Evolutionary conservation across 371 early-diverging fungal species (phyloP).

Genomic region (Cokeromyces recurvatus): DNA sequence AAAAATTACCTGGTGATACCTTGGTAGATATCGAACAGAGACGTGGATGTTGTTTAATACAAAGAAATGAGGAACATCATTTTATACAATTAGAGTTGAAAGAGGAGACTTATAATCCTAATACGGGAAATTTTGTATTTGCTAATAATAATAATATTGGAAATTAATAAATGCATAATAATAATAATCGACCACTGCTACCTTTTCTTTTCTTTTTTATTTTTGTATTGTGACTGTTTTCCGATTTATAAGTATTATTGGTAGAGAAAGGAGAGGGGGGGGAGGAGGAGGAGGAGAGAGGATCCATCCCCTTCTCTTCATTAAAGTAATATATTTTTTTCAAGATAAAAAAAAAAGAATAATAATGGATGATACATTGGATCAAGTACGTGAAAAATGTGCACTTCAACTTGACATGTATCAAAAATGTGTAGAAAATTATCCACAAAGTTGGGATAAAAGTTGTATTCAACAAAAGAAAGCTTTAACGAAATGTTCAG

Average conservation of each 20-base stretch:
- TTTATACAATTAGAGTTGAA: constrained; percentile 4
- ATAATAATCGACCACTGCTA: too few species aligned
- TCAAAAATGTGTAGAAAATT: constrained; percentile 72
- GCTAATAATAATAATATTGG: neutral
- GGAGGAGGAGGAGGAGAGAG: too few species aligned
- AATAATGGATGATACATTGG: constrained; percentile 68
- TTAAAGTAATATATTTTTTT: too few species aligned
- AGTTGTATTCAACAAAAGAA: constrained; percentile 67
- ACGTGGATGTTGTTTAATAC: neutral
- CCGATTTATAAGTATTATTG: too few species aligned
- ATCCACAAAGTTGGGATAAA: constrained; percentile 70
- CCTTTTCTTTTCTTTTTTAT: too few species aligned
- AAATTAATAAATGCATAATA: neutral
- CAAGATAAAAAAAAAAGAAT: too few species aligned
- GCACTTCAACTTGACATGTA: constrained; percentile 72
- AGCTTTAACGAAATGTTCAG: constrained; percentile 77
- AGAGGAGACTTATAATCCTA: constrained; percentile 1
- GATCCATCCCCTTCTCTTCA: too few species aligned
- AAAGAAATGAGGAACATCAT: neutral
- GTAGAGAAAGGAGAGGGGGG: too few species aligned
- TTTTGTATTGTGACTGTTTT: too few species aligned
- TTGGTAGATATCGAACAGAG: constrained; percentile 10
- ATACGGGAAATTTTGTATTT: neutral
- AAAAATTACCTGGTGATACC: constrained; percentile 9
- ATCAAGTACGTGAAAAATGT: constrained; percentile 76